Evolutionary conservation across 495 filamentous ascomycete genomes (phyloP), one percentile per base, ranked within the genome.

Genomic region (Penicillium atrosanguineum): DNA sequence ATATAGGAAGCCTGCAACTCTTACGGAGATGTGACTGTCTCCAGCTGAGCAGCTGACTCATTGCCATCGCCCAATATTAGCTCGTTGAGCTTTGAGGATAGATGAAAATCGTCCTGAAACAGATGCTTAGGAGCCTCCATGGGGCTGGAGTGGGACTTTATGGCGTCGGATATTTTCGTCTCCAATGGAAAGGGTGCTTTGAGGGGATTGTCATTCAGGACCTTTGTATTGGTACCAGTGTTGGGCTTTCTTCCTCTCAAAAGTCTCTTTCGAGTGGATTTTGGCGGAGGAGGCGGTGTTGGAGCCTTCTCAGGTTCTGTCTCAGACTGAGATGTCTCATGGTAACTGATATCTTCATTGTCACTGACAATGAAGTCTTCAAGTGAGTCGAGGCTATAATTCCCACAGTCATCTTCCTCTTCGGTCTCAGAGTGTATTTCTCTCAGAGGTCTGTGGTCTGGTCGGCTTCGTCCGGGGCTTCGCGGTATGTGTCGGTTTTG

Each of bases 361-460:
- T 78, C 75, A 44, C 74, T 76, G 46, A 76, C 75, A 61, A 78
- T 69, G 46, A 77, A 78, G 41, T 71, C 73, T 29, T 73, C 72
- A 26, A 76, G 55, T 39, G 71, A 75, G 48, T 70, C 57, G 44
- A 64, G 68, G 49, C 62, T 67, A 61, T 73, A 60, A 44, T 69
- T 67, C 18, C 55, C 59, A 25, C 42, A 48, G 26, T 64, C 58
- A 20, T 64, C 60, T 11, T 64, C 62, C 4, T 62, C 60, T 16
- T 60, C 44, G 2, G 28, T 39, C 6, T 48, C 34, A 14, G 62
- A 47, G 6, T 47, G 52, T 47, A 63, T 61, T 25, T 57, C 53
- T 25, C 48, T 52, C 45, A 46, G 16, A 37, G 57, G 45, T 16
- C 41, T 51, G 18, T 50, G 19, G 4, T 46, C 23, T n/a, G 50